A percentile compares a stretch with the other conserved stretches of the same genome.
These are phyloP conservation scores for Pseudogymnoascus sp. DNA, from an alignment of 2,329 filamentous ascomycete species.

Conservation along the genomic window DNA sequence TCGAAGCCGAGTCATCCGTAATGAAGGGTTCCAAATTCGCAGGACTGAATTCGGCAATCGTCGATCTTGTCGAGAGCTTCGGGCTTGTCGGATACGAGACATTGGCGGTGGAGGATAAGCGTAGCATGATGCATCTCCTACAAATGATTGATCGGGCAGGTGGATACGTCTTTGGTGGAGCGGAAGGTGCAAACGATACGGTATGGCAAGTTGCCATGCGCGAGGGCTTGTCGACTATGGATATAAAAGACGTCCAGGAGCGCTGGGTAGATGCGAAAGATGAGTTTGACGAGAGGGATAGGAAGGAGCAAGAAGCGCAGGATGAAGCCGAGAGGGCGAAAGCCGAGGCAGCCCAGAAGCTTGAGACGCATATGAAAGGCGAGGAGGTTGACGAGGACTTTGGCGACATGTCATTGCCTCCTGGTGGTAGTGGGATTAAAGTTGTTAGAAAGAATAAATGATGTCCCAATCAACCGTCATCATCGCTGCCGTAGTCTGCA, in stretches of 20 bases:
- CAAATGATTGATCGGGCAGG: constrained; percentile 84
- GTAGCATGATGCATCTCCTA: constrained; percentile 88
- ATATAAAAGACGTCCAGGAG: constrained; percentile 85
- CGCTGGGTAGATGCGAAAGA: constrained; percentile 89
- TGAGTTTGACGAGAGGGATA: constrained; percentile 74
- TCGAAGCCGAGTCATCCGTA: constrained; percentile 68
- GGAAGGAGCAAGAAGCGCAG: constrained; percentile 66
- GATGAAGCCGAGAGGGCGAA: constrained; percentile 32
- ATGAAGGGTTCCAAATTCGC: constrained; percentile 68
- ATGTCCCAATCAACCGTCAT: constrained; percentile 33
- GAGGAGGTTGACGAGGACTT: constrained; percentile 40
- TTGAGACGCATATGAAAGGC: constrained; percentile 19
- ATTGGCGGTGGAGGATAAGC: constrained; percentile 90
- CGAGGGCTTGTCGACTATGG: constrained; percentile 62
- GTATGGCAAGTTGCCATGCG: constrained; percentile 97
- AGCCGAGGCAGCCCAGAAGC: constrained; percentile 25
- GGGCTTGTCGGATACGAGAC: constrained; percentile 87
- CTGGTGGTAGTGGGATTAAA: constrained; percentile 58
- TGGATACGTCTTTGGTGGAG: constrained; percentile 84
- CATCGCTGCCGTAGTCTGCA: constrained; percentile 39
- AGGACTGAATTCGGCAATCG: constrained; percentile 76
- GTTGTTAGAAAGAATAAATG: constrained; percentile 56
- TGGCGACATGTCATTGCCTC: constrained; percentile 41
- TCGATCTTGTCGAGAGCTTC: constrained; percentile 81
- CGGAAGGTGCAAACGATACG: constrained; percentile 87